phyloP scores from a whole-genome alignment of 768 basidiomycete species.

The Floccularia luteovirens region DNA sequence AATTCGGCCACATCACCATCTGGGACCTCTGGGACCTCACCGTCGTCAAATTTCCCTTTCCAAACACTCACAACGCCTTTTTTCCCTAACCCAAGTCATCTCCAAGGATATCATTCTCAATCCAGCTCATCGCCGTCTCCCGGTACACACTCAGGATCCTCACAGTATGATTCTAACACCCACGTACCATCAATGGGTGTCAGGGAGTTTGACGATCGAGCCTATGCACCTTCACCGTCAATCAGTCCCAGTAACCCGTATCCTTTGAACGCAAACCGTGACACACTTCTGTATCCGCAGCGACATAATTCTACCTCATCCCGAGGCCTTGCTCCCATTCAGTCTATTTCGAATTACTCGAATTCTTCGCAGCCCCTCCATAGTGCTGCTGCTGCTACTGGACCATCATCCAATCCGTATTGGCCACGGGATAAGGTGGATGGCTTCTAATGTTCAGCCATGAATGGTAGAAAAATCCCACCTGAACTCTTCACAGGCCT shows the following conservation, averaged over 20 bases:
- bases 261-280: conserved; percentile 7
- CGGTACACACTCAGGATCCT: conserved; percentile 14
- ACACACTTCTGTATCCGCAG: conserved; percentile 11
- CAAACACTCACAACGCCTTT: conserved; percentile 54
- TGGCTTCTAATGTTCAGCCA: not conserved
- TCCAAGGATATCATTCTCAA: conserved; percentile 22
- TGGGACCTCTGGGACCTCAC: conserved; percentile 11
- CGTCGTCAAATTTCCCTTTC: conserved; percentile 24
- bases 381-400: conserved; percentile 6
- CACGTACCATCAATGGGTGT: not conserved
- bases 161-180: conserved; percentile 16
- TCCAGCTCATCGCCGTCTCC: conserved; percentile 21
- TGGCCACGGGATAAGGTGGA: conserved; percentile 13
- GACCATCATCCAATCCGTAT: conserved; percentile 8
- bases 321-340: conserved; percentile 9
- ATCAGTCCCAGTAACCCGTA: conserved; percentile 20
- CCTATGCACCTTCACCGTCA: conserved; percentile 16
- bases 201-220: conserved; percentile 14
- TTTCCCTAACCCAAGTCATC: conserved; percentile 33
- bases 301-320: conserved; percentile 9
- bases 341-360: conserved; percentile 11
- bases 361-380: conserved; percentile 7
- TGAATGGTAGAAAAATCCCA: not conserved
- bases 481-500: no score
- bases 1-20: conserved; percentile 5